phyloP scores from a whole-genome alignment of 2,329 filamentous ascomycete genomes.

The Paecilomyces sp. region DNA sequence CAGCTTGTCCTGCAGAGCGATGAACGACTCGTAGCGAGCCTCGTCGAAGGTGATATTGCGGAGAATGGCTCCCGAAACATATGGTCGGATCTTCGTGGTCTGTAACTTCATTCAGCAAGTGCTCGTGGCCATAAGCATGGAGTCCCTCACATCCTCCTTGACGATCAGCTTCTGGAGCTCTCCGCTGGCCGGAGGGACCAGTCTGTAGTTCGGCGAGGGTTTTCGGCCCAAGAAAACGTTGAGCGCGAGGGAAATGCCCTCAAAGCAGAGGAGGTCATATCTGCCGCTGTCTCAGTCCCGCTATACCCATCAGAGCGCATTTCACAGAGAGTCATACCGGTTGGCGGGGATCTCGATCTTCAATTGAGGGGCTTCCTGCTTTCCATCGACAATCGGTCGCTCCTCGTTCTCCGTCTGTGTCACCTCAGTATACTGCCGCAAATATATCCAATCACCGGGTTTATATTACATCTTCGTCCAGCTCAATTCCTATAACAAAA shows the following conservation, averaged over 20 bases:
- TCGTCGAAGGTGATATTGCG: conserved; percentile 87
- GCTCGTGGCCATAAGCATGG: conserved; percentile 1
- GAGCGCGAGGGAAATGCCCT: conserved; percentile 90
- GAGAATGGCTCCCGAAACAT: conserved; percentile 82
- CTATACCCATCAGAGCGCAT: conserved; percentile 1
- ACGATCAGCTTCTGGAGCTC: conserved; percentile 77
- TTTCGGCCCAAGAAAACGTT: conserved; percentile 84
- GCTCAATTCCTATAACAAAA: conserved; percentile 60
- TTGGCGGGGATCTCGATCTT: conserved; percentile 99
- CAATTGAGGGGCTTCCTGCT: conserved; percentile 81
- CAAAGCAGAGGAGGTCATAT: conserved; percentile 92
- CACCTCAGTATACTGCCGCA: conserved; percentile 13
- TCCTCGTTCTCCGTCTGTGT: conserved; percentile 62
- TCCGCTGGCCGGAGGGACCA: conserved; percentile 64
- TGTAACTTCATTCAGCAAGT: conserved; percentile 17
- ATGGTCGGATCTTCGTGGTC: conserved; percentile 74
- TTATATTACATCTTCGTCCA: conserved; percentile 72
- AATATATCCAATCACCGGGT: conserved; percentile 12
- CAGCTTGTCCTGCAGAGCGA: conserved; percentile 92
- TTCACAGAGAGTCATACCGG: conserved; percentile 50
- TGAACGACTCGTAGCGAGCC: conserved; percentile 93
- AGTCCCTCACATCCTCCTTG: conserved; percentile 50
- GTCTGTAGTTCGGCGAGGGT: conserved; percentile 68
- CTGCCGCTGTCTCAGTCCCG: conserved; percentile 25
- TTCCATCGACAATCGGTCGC: conserved; percentile 65